Conservation (phyloP, 768 basidiomycete species). For the Boletus sp. region DNA sequence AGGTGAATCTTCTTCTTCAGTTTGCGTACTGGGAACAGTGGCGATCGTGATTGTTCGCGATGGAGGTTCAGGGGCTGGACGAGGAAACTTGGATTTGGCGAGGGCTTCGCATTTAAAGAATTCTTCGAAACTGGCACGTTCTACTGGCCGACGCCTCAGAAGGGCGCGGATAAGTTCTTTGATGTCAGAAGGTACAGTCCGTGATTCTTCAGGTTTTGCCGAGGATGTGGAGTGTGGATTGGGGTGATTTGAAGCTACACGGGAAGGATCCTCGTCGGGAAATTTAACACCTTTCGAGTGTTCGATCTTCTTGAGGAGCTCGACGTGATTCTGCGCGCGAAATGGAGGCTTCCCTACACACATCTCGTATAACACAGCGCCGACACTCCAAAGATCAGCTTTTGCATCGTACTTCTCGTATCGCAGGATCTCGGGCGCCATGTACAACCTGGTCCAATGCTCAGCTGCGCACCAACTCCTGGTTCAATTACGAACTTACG, state of each 20-base stretch:
- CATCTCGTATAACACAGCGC: slow-evolving; percentile 96
- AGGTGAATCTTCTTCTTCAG: slow-evolving; percentile 31
- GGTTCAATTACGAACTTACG: slow-evolving; percentile 50
- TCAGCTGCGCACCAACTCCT: neutral
- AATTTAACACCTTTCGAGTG: slow-evolving; percentile 89
- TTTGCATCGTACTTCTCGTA: slow-evolving; percentile 98
- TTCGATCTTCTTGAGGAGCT: slow-evolving; percentile 91
- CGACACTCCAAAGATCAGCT: slow-evolving; percentile 97
- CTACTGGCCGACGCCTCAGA: slow-evolving; percentile 77
- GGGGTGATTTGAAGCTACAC: slow-evolving; percentile 35
- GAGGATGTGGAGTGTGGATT: slow-evolving; percentile 15
- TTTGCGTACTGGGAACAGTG: slow-evolving; percentile 15
- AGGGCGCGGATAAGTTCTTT: slow-evolving; percentile 85
- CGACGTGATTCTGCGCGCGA: slow-evolving; percentile 94
- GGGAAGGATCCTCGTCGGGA: slow-evolving; percentile 78
- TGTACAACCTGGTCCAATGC: slow-evolving; percentile 66
- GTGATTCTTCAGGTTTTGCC: slow-evolving; percentile 43
- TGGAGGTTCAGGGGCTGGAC: slow-evolving; percentile 34
- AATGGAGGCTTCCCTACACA: slow-evolving; percentile 90
- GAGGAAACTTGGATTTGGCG: slow-evolving; percentile 73
- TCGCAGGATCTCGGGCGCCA: slow-evolving; percentile 97
- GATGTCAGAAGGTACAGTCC: slow-evolving; percentile 71
- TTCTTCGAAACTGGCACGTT: slow-evolving; percentile 86
- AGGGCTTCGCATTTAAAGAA: slow-evolving; percentile 84
- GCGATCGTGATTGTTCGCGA: slow-evolving; percentile 10